Conservation (phyloP, 805 yeast genomes). For the Kazachstania bromeliacearum region DNA sequence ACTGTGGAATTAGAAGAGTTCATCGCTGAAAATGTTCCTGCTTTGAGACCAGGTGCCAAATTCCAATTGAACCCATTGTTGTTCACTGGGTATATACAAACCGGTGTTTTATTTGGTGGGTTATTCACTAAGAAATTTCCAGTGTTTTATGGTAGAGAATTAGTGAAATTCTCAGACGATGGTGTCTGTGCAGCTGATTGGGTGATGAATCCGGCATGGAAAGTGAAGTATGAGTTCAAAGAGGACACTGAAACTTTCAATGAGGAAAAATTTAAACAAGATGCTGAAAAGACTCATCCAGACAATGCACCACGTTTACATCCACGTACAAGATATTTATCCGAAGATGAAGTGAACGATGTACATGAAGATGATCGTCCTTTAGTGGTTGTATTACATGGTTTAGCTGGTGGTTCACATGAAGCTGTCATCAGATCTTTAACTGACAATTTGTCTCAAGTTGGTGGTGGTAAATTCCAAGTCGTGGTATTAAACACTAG, state of each 20-base stretch:
- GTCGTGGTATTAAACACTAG: constrained; percentile 59
- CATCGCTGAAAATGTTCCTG: constrained; percentile 32
- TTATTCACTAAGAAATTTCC: constrained; percentile 42
- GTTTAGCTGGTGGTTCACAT: constrained; percentile 72
- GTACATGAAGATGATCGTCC: constrained; percentile 35
- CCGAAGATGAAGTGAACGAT: constrained; percentile 34
- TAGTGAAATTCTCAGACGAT: constrained; percentile 50
- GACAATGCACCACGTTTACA: constrained; percentile 53
- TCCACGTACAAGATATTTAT: constrained; percentile 57
- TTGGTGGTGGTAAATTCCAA: constrained; percentile 37
- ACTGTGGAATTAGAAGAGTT: constrained; percentile 13
- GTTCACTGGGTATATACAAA: constrained; percentile 70
- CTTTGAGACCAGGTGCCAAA: constrained; percentile 37
- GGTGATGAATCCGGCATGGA: constrained; percentile 33
- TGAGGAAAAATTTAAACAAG: constrained; percentile 23
- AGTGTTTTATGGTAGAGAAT: constrained; percentile 67
- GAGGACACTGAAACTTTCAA: constrained; percentile 13
- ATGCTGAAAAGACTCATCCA: constrained; percentile 36
- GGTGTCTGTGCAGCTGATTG: constrained; percentile 71
- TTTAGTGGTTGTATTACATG: constrained; percentile 55
- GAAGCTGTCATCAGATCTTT: constrained; percentile 61
- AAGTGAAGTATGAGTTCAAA: constrained; percentile 12
- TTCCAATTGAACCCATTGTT: constrained; percentile 54
- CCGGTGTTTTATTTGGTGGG: constrained; percentile 54
- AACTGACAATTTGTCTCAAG: constrained; percentile 34